Percentiles rank a stretch among this genome's conserved stretches.
These are phyloP conservation scores for Penicillium verhagenii DNA, from an alignment of 495 filamentous ascomycete species.

Conservation along the genomic window DNA sequence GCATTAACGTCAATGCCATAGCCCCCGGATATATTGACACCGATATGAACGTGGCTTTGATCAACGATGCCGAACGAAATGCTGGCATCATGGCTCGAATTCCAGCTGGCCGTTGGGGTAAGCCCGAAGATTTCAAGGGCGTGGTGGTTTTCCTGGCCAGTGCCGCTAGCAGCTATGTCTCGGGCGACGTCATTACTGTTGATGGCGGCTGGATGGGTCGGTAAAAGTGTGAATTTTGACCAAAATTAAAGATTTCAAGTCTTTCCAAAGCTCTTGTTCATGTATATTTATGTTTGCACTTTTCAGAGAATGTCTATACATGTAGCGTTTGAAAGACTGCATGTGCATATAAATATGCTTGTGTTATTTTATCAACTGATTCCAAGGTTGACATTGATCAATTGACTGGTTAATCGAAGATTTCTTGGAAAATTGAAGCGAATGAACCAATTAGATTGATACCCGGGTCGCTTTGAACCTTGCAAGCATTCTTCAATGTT, in stretches of 20 bases:
- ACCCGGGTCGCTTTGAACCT: not conserved
- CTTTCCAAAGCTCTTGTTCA: not conserved
- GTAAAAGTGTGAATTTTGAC: constrained; percentile 37
- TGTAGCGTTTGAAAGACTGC: not conserved
- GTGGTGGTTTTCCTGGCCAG: constrained; percentile 75
- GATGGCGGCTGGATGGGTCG: constrained; percentile 96
- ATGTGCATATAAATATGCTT: no score
- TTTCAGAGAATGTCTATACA: not conserved
- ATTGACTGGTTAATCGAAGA: no score
- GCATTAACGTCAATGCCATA: constrained; percentile 79
- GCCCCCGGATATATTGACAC: constrained; percentile 84
- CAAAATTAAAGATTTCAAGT: not conserved
- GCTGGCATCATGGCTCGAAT: constrained; percentile 78
- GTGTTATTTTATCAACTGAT: no score
- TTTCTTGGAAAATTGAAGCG: no score
- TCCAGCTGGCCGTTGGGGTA: constrained; percentile 83
- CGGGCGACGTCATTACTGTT: constrained; percentile 75
- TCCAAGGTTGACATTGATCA: no score
- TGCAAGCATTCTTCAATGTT: no score
- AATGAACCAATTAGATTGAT: no score
- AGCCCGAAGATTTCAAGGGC: constrained; percentile 87
- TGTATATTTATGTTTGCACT: not conserved
- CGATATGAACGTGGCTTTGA: constrained; percentile 86
- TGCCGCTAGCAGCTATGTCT: constrained; percentile 75
- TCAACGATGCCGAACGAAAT: constrained; percentile 66